Conservation (phyloP, 106 monocot genomes). For the Amphibolis antarctica region DNA sequence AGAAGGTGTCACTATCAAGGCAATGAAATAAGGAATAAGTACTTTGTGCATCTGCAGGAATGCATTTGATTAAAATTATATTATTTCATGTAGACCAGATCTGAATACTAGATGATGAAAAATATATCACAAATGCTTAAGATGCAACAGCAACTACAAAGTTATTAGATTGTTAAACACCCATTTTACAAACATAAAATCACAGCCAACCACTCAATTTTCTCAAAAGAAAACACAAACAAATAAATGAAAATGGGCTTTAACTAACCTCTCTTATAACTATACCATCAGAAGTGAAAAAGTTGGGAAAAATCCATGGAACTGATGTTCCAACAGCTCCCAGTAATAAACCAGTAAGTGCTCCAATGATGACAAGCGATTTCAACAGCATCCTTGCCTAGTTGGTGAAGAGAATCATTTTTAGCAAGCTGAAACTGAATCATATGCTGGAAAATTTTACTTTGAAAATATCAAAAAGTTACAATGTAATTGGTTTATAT, state of each 20-base stretch:
- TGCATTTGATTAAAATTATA: neutral
- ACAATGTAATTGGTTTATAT: no score
- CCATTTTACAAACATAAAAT: no score
- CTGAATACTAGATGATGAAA: neutral
- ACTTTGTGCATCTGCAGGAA: slow-evolving; percentile 74
- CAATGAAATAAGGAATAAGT: slow-evolving; percentile 69
- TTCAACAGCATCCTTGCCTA: slow-evolving; percentile 74
- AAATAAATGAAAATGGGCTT: neutral
- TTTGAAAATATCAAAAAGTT: no score
- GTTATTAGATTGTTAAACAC: neutral
- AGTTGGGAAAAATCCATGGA: slow-evolving; percentile 58
- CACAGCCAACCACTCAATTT: no score
- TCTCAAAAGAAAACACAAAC: neutral
- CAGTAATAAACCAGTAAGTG: slow-evolving; percentile 55
- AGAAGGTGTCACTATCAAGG: slow-evolving; percentile 59
- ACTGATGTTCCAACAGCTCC: slow-evolving; percentile 60
- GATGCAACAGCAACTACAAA: neutral
- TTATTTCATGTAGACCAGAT: neutral
- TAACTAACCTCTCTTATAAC: slow-evolving; percentile 54
- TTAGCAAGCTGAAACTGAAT: neutral
- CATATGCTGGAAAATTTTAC: no score
- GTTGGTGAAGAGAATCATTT: neutral
- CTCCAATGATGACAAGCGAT: slow-evolving; percentile 81
- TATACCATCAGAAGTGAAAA: slow-evolving; percentile 53
- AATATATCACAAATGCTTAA: neutral